phyloP scores from a whole-genome alignment of 805 yeast species.

The Zygosaccharomyces siamensis region DNA sequence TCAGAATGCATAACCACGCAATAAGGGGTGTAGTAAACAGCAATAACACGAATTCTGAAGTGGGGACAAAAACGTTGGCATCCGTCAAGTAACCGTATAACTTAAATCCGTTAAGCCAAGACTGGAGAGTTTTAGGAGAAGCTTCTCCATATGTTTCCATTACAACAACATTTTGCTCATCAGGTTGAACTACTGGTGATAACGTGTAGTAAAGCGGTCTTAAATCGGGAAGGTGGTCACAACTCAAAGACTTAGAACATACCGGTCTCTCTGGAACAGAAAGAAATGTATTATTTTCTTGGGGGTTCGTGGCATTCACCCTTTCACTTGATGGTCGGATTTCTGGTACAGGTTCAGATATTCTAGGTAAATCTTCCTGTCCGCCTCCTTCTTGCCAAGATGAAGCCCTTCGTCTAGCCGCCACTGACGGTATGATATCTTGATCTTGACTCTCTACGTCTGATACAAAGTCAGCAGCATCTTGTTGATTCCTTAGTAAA shows the following conservation, averaged over 20 bases:
- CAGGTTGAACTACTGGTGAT: not conserved
- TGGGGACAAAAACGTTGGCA: constrained; percentile 8
- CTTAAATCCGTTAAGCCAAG: constrained; percentile 14
- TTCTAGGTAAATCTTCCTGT: constrained; percentile 3
- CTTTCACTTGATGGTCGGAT: constrained; percentile 6
- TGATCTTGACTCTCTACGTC: constrained; percentile 7
- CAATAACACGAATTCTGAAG: constrained; percentile 18
- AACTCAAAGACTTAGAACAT: constrained; percentile 18
- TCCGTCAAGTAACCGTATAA: constrained; percentile 13
- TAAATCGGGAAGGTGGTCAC: constrained; percentile 17
- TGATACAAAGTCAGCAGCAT: constrained; percentile 2
- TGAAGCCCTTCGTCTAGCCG: constrained; percentile 10
- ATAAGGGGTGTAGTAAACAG: constrained; percentile 25
- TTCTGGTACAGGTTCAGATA: not conserved
- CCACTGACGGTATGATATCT: not conserved
- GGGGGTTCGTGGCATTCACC: constrained; percentile 2
- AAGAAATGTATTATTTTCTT: not conserved
- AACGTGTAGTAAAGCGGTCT: not conserved
- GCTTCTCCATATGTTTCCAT: not conserved
- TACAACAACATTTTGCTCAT: not conserved
- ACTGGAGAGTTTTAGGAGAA: not conserved
- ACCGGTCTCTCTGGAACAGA: constrained; percentile 10
- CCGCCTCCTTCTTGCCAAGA: constrained; percentile 15
- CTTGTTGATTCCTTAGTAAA: not conserved
- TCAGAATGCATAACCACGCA: constrained; percentile 13